These are phyloP conservation scores for Pyrus bretschneideri DNA, from an alignment of 306 rosid genomes.

Conservation along the genomic window DNA sequence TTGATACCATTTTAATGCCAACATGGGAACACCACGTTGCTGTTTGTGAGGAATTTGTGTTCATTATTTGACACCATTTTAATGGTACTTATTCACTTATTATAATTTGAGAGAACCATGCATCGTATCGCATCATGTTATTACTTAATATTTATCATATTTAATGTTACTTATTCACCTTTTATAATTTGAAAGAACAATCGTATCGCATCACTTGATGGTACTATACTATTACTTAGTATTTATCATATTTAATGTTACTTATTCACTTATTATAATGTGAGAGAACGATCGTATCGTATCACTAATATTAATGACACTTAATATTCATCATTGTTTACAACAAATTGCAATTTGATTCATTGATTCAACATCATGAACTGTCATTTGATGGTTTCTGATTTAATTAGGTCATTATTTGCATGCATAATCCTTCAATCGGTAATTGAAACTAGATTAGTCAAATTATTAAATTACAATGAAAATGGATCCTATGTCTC, in stretches of 20 bases:
- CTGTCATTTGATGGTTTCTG: not conserved
- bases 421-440: not conserved
- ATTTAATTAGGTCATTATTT: not conserved
- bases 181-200: not conserved
- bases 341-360: not conserved
- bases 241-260: too few species aligned
- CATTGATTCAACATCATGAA: not conserved
- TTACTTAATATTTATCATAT: too few species aligned
- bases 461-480: too few species aligned
- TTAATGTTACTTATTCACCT: not conserved
- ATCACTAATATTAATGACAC: not conserved
- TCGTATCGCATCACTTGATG: not conserved
- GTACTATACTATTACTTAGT: too few species aligned
- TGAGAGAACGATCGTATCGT: not conserved
- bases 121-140: not conserved
- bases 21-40: not conserved
- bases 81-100: not conserved
- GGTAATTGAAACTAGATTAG: not conserved
- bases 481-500: not conserved
- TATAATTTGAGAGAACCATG: not conserved
- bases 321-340: too few species aligned
- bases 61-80: not conserved
- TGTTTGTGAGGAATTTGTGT: not conserved
- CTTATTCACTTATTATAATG: not conserved
- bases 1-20: not conserved